Evolutionary conservation across 2,329 filamentous ascomycete genomes (phyloP), one percentile per base, ranked within the genome.

Genomic region (Arthrobotrys conoides): DNA sequence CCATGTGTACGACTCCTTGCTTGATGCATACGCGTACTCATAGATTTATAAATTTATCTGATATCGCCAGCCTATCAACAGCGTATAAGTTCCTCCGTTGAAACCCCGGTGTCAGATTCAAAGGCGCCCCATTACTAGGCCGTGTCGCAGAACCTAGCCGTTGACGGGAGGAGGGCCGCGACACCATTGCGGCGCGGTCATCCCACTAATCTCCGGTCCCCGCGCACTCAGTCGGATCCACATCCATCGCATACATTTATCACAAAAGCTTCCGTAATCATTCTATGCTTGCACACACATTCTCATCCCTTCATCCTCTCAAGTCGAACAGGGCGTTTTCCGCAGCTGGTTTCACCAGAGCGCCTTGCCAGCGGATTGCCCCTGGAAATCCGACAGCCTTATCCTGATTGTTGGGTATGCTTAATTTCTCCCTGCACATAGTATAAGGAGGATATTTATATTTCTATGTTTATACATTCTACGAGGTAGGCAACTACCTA

Each of bases 101-200:
- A 27, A 33, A 8, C 9, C 33, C 33, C 33, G 33, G 41, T 48
- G 38, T 48, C 38, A 48, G 59, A 64, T 64, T 33, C 38, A 48
- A 24, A 55, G 67, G 67, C 67, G 67, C 67, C 46, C 49, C 36
- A 57, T 70, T 48, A n/a, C n/a, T n/a, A n/a, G n/a, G 24, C 63
- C 41, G 20, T 67, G 46, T 48, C 30, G 36, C 66, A 49, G 66
- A 38, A 57, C 33, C 9, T 10, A 36, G 9, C 33, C 33, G 22
- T 57, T n/a, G 24, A 70, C 38, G 14, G 24, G 41, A 59, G 49
- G 10, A 70, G 57, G 68, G 75, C 68, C 75, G 68, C 75, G 75
- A 78, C 41, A 78, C 63, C 75, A 78, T 72, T 71, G 75, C 67
- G 75, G 75, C 75, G 68, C 68, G 68, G 75, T 78, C 57, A 46